These are phyloP conservation scores for Hibiscus mutabilis DNA, from an alignment of 345 rosid species.

Conservation along the genomic window DNA sequence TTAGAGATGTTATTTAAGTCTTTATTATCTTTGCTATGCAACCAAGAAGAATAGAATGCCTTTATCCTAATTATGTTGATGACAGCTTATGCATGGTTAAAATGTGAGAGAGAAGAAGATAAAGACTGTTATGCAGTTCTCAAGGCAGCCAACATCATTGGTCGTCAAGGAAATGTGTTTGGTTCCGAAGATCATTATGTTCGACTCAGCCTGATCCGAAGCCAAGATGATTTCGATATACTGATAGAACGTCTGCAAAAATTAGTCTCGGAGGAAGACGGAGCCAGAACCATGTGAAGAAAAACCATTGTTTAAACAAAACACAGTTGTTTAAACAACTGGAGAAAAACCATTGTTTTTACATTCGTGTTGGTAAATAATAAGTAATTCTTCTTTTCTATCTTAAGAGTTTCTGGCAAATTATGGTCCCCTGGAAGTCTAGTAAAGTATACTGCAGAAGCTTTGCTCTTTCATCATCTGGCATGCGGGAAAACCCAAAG, in stretches of 20 bases:
- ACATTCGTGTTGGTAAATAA: background rate
- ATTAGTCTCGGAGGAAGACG: constrained; percentile 25
- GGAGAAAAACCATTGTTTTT: too few species aligned
- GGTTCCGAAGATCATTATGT: constrained; percentile 30
- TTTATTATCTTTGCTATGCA: background rate
- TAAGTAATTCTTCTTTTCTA: background rate
- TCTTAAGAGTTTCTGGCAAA: constrained; percentile 43
- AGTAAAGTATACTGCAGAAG: constrained; percentile 32
- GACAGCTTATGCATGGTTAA: constrained; percentile 70
- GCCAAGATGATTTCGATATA: constrained; percentile 53
- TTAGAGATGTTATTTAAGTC: background rate
- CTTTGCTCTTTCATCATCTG: constrained; percentile 27
- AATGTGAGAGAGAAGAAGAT: constrained; percentile 51
- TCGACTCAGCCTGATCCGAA: constrained; percentile 47
- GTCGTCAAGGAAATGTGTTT: constrained; percentile 36
- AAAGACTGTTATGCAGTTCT: constrained; percentile 39
- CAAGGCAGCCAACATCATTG: constrained; percentile 36
- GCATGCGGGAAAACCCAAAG: constrained; percentile 44
- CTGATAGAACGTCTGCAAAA: constrained; percentile 25
- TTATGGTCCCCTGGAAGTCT: constrained; percentile 37
- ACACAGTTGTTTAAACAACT: too few species aligned
- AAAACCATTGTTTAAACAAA: too few species aligned
- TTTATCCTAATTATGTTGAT: background rate
- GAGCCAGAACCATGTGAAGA: constrained; percentile 13
- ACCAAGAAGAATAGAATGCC: background rate